Evolutionary conservation across 1,284 basidiomycete genomes (phyloP), one percentile per base, ranked within the genome.

Genomic region (Apiotrichum domesticum): DNA sequence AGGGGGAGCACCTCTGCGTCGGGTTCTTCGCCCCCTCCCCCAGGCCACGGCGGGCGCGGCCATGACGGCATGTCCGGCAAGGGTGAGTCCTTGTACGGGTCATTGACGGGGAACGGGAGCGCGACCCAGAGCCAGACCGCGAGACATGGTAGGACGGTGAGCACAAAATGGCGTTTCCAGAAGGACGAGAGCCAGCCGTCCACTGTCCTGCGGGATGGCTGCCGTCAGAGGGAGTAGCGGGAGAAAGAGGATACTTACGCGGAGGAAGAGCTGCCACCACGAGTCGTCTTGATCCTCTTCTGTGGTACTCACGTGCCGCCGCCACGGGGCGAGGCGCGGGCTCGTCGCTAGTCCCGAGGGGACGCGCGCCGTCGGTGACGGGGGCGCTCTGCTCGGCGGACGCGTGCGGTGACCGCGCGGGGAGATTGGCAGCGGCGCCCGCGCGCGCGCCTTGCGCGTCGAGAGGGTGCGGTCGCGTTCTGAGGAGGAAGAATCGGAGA

Each of bases 101-200:
- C 79, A 4, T 73, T 74, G 6, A 80, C 77, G 0, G 81, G 81
- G 52, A 82, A 82, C 3, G 81, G 81, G 10, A 81, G 66, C 0
- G 79, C 78, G 48, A 80, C 80, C 81, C 81, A 82, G 1, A 79
- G 51, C 81, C 81, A 82, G 1, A 80, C 80, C 1, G 79, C 68
- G 13, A 79, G 35, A 54, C 80, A 80, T 0, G 81, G 81, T 1
- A 79, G 55, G 0, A 79, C 57, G 0, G 79, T 77, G 4, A 82
- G 70, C 0, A 81, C 76, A 5, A 75, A 70, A 71, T 80, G 80
- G 0, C 81, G 64, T 53, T 73, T 79, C 76, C 75, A 79, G 75
- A 80, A 82, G 14, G 68, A 74, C 32, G 69, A 65, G 35, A 82
- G 68, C 79, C 79, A 80, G 0, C 48, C 58, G 47, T 81, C 78